These are phyloP conservation scores for Plasmodium knowlesi DNA, from an alignment of 169 alveolate species.

Conservation along the genomic window DNA sequence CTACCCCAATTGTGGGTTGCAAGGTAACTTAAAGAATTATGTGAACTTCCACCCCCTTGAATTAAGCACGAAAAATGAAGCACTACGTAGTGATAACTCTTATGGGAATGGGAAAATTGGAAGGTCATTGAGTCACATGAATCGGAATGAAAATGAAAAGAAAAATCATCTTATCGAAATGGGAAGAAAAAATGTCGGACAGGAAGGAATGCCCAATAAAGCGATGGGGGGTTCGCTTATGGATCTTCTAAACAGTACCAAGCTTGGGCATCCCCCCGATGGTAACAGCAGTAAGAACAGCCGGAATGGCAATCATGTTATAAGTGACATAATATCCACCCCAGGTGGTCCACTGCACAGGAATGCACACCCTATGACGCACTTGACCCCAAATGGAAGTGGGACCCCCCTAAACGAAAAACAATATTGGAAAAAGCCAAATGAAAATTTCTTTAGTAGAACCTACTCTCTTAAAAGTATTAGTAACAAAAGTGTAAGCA, in stretches of 20 bases:
- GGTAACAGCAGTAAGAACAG: background rate
- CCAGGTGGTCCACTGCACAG: background rate
- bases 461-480: conserved; percentile 10
- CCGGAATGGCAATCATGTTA: background rate
- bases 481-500: background rate
- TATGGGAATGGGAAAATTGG: background rate
- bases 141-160: conserved; percentile 5
- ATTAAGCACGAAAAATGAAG: background rate
- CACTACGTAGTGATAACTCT: background rate
- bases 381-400: background rate
- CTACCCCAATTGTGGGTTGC: background rate
- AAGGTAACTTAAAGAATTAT: background rate
- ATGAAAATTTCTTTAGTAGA: conserved; percentile 5
- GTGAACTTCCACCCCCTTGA: background rate
- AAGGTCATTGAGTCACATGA: conserved; percentile 18
- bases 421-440: background rate
- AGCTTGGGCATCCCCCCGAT: background rate
- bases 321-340: background rate
- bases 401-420: background rate
- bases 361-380: background rate
- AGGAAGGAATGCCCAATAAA: background rate
- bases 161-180: background rate
- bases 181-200: background rate
- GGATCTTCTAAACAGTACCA: background rate
- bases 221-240: background rate